phyloP scores from a whole-genome alignment of 2,329 filamentous ascomycete species.

The Tolypocladium tundrense region DNA sequence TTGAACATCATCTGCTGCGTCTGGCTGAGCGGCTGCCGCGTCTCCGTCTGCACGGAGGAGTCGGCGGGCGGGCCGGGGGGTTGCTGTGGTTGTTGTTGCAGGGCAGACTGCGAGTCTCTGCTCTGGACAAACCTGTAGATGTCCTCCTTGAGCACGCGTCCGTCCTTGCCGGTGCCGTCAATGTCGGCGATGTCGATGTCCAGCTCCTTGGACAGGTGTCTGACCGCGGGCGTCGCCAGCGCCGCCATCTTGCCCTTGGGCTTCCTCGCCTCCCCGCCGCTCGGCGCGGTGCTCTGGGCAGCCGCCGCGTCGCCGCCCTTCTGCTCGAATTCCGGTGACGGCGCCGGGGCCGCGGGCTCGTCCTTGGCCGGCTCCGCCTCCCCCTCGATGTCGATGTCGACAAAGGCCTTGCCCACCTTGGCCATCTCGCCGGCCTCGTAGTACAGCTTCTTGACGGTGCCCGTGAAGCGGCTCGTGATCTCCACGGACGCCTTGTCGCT shows the following conservation, averaged over 20 bases:
- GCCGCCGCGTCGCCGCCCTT: not conserved
- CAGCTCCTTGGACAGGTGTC: conserved; percentile 74
- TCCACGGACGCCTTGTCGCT: conserved; percentile 88
- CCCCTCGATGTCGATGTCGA: conserved; percentile 88
- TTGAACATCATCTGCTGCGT: conserved; percentile 95
- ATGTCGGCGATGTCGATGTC: conserved; percentile 70
- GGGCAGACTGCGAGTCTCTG: conserved; percentile 24
- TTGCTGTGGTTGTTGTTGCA: not conserved
- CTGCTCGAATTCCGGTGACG: conserved; percentile 2
- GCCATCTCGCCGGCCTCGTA: conserved; percentile 96
- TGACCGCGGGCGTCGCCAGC: conserved; percentile 84
- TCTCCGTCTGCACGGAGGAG: conserved; percentile 52
- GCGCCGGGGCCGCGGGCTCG: conserved; percentile 13
- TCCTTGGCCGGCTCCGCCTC: conserved; percentile 24
- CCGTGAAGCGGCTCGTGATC: conserved; percentile 92
- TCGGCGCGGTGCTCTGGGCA: not conserved
- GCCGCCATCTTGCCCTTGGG: conserved; percentile 55
- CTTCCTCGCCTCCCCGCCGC: conserved; percentile 6
- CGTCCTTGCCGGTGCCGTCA: conserved; percentile 78
- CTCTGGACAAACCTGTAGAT: conserved; percentile 60
- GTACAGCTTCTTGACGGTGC: conserved; percentile 90
- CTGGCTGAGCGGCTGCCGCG: conserved; percentile 57
- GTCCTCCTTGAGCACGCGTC: conserved; percentile 87
- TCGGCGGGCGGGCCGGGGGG: not conserved
- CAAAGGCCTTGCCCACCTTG: conserved; percentile 84